Base-by-base conservation (phyloP, 148 eudicot genomes). In the Rhododendron simsii region DNA sequence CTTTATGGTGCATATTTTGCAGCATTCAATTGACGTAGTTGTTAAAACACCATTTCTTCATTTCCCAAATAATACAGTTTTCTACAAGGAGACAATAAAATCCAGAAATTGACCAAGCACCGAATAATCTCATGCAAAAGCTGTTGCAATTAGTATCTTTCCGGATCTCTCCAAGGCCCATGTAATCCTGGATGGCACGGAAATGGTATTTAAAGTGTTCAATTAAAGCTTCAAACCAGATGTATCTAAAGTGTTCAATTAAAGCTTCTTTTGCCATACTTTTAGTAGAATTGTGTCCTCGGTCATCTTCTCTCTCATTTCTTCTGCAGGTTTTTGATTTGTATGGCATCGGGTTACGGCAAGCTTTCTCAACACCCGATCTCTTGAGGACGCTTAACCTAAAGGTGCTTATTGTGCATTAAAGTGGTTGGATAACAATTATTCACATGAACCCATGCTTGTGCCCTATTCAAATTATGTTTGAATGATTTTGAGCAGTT, bases 301-400 rank as follows among this genome's bases (percentile, higher is more conserved):
- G 47, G 61, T 35, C 47, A 30, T 59, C 53, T 59, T 59, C 28
- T 57, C 21, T 28, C 81, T 69, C 59, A 18, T 83, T 65, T 86
- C 39, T 15, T 65, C 28, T 80, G 63, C 83, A 80, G 83, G 65
- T 30, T 80, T 51, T 80, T 80, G 83, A 97, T 90, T 85, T 94
- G 13, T 97, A 97, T 91, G 98, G 99, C 77, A 96, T 97, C 89
- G 98, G 98, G 87, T 83, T 83, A 67, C 87, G 96, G 71, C 90
- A 87, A 88, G 95, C 95, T 83, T 91, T 89, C 89, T 89, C 93
- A 47, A 89, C 95, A 4, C 92, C 98, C 26, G 91, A 92, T 87
- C 89, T 97, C 48, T 59, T 90, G 71, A 88, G 91, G 88, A 92
- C 90, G 75, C 90, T 93, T 76, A 90, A 91, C 85, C 75, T 95